Conservation (phyloP, 495 filamentous ascomycete genomes). For the Cercophora samala region DNA sequence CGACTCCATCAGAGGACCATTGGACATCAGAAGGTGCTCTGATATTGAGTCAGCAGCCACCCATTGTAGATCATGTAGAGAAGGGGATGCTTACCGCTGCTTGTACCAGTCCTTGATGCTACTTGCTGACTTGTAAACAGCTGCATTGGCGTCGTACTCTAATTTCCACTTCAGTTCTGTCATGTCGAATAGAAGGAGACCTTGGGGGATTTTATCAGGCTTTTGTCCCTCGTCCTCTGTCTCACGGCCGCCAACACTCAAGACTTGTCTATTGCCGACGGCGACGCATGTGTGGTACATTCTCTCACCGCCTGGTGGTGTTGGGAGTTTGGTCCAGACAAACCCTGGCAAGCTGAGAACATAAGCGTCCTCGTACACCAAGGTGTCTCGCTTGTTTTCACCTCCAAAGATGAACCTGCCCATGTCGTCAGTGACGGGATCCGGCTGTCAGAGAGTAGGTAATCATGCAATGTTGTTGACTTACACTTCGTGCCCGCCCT, state of each 20-base stretch:
- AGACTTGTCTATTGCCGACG: neutral
- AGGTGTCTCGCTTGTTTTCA: neutral
- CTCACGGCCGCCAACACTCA: neutral
- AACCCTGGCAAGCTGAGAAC: constrained; percentile 8
- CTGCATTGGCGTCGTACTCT: neutral
- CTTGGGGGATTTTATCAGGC: neutral
- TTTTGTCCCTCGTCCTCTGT: neutral
- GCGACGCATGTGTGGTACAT: neutral
- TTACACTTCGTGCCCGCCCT: neutral
- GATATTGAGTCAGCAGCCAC: neutral
- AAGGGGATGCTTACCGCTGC: neutral
- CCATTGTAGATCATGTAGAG: neutral
- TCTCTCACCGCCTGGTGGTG: neutral
- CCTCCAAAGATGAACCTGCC: neutral
- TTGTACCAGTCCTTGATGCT: neutral
- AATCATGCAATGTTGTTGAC: neutral
- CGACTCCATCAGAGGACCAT: neutral
- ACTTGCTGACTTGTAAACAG: neutral
- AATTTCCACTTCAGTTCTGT: neutral
- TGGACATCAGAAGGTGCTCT: neutral
- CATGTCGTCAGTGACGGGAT: neutral
- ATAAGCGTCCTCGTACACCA: neutral
- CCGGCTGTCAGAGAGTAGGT: neutral
- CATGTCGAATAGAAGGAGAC: neutral
- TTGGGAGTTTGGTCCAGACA: constrained; percentile 5